Percentiles rank a stretch among this genome's conserved stretches.
These are phyloP conservation scores for Termitomyces eurrhizus DNA, from an alignment of 768 basidiomycete species.

Conservation along the genomic window DNA sequence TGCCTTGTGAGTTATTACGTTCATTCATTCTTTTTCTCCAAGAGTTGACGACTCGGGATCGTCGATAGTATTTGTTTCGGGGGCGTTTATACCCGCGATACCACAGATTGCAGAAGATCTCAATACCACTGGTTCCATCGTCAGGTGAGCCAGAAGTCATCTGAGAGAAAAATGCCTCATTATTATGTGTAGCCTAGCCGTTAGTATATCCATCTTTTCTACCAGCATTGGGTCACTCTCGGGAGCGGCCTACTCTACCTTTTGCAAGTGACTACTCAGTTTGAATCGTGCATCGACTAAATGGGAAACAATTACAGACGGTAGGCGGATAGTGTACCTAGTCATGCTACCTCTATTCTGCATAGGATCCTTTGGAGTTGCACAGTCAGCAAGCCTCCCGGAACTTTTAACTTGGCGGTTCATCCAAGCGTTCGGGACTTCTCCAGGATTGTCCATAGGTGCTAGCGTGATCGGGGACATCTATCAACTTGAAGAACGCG, in stretches of 20 bases:
- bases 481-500: slow-evolving; percentile 53
- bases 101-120: slow-evolving; percentile 70
- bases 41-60: neutral
- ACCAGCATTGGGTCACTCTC: slow-evolving; percentile 28
- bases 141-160: slow-evolving; percentile 41
- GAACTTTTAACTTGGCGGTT: slow-evolving; percentile 56
- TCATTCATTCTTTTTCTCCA: neutral
- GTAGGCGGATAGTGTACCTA: slow-evolving; percentile 57
- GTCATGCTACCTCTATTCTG: slow-evolving; percentile 53
- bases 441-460: slow-evolving; percentile 49
- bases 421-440: slow-evolving; percentile 59
- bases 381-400: slow-evolving; percentile 33
- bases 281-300: neutral
- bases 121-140: slow-evolving; percentile 46
- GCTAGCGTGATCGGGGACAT: slow-evolving; percentile 58
- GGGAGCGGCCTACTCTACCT: slow-evolving; percentile 34
- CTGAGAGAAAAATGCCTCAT: neutral
- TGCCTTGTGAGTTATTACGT: slow-evolving; percentile 46
- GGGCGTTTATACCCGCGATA: slow-evolving; percentile 70
- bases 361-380: slow-evolving; percentile 58
- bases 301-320: slow-evolving; percentile 36
- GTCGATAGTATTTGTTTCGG: slow-evolving; percentile 58
- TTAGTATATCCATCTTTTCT: slow-evolving; percentile 32
- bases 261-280: slow-evolving; percentile 25
- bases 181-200: slow-evolving; percentile 21